phyloP scores from a whole-genome alignment of 495 filamentous ascomycete species.

The Trichoderma erinaceum region DNA sequence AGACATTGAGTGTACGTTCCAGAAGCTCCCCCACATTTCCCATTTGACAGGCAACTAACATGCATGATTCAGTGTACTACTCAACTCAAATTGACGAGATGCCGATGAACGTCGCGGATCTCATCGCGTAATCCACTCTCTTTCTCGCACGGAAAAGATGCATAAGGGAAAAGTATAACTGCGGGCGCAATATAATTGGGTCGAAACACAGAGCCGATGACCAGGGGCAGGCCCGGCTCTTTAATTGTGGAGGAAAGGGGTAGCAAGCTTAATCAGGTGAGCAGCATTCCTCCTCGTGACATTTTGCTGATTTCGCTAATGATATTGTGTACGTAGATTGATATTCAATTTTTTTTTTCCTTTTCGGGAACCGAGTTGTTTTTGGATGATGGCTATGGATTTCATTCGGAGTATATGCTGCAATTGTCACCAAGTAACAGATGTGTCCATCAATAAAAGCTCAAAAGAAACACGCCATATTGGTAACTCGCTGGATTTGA shows the following conservation, averaged over 20 bases:
- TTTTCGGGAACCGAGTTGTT: neutral
- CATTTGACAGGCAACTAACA: neutral
- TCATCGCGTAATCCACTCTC: slow-evolving; percentile 40
- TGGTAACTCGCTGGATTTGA: neutral
- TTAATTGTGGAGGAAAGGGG: slow-evolving; percentile 18
- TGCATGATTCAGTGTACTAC: slow-evolving; percentile 47
- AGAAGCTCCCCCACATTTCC: neutral
- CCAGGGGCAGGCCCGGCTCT: slow-evolving; percentile 2
- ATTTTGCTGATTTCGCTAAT: neutral
- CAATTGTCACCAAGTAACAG: neutral
- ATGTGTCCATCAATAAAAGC: neutral
- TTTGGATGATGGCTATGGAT: neutral
- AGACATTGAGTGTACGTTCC: slow-evolving; percentile 70
- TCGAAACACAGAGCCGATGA: neutral
- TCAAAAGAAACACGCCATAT: neutral
- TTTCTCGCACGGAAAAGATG: neutral
- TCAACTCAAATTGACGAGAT: slow-evolving; percentile 81
- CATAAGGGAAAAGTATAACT: neutral
- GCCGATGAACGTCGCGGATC: slow-evolving; percentile 78
- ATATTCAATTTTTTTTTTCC: neutral
- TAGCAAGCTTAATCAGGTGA: slow-evolving; percentile 5
- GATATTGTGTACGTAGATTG: neutral
- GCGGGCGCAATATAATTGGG: neutral
- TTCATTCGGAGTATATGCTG: neutral
- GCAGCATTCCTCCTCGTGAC: neutral